Conservation (phyloP, 305 asterid genomes). For the Solanum hybrid region DNA sequence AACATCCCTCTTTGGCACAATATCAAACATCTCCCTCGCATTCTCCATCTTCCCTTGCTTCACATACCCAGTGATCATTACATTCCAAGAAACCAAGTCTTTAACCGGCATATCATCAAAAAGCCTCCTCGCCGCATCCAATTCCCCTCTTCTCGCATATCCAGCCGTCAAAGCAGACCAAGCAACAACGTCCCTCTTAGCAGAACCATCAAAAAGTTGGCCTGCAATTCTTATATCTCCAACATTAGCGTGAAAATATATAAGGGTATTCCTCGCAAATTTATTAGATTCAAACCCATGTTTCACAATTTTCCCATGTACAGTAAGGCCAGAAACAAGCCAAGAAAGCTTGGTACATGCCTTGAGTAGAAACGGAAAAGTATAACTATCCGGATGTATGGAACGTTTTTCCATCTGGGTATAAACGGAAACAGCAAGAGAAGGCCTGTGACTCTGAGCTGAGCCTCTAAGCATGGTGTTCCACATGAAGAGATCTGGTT, state of each 20-base stretch:
- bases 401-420: conserved; percentile 26
- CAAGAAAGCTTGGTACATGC: conserved; percentile 51
- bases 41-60: conserved; percentile 49
- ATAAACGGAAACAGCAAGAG: conserved; percentile 32
- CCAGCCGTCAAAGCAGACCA: conserved; percentile 68
- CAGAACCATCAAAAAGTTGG: conserved; percentile 30
- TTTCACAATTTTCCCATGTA: conserved; percentile 50
- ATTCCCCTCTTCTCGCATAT: conserved; percentile 47
- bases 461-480: conserved; percentile 74
- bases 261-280: conserved; percentile 44
- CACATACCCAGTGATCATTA: conserved; percentile 59
- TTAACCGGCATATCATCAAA: conserved; percentile 56
- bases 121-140: conserved; percentile 31
- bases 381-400: conserved; percentile 42
- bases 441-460: conserved; percentile 57
- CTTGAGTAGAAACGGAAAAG: conserved; percentile 55
- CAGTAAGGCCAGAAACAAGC: conserved; percentile 29
- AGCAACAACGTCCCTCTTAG: conserved; percentile 46
- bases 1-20: conserved; percentile 44
- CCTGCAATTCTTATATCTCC: conserved; percentile 46
- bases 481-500: conserved; percentile 63
- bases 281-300: conserved; percentile 54
- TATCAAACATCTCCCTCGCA: conserved; percentile 43
- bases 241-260: conserved; percentile 53
- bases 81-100: conserved; percentile 73